Conservation (phyloP, 129 eudicot species). For the Saposhnikovia divaricata region DNA sequence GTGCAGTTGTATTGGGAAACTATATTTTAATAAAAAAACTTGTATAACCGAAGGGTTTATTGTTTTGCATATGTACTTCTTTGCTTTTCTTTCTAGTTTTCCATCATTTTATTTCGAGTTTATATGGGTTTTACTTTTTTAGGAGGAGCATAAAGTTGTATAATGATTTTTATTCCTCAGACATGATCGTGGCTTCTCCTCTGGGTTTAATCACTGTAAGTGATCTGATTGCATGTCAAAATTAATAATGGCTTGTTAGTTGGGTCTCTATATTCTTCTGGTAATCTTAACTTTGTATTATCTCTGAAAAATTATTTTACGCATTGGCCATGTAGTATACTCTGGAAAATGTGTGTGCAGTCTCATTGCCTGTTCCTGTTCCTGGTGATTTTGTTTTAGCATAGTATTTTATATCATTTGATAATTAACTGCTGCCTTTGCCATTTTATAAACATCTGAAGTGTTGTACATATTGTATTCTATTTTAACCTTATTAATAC, state of each 20-base stretch:
- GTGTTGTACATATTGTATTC: neutral
- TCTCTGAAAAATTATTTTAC: neutral
- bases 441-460: neutral
- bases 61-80: neutral
- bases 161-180: constrained; percentile 83
- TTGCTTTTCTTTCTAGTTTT: neutral
- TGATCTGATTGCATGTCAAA: neutral
- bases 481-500: neutral
- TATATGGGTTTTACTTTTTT: constrained; percentile 11
- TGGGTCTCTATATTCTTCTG: neutral
- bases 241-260: neutral
- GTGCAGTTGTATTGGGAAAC: neutral
- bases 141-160: constrained; percentile 72
- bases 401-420: neutral
- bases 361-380: neutral
- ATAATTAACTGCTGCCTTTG: neutral
- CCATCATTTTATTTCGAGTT: neutral
- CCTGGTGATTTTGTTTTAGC: neutral
- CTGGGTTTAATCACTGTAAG: constrained; percentile 80
- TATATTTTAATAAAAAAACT: neutral
- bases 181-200: constrained; percentile 86
- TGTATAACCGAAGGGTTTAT: neutral
- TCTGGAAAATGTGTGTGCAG: neutral
- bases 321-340: neutral
- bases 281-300: neutral